phyloP scores from a whole-genome alignment of 73 alveolate genomes.

The Symbiodinium natans region DNA sequence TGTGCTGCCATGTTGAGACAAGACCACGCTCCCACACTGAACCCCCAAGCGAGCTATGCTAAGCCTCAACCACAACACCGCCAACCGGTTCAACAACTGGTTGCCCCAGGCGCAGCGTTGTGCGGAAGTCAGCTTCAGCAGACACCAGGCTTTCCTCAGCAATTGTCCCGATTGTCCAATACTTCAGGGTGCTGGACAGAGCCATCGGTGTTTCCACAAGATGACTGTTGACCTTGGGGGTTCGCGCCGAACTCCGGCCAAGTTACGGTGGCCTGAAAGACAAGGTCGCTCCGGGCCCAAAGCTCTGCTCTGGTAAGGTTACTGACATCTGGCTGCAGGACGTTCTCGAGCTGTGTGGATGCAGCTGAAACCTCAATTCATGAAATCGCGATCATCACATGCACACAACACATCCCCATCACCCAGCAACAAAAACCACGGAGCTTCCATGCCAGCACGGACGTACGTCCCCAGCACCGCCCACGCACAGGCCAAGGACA shows the following conservation, averaged over 20 bases:
- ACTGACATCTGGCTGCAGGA: background rate
- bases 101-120: background rate
- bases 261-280: background rate
- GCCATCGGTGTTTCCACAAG: no score
- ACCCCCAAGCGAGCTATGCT: no score
- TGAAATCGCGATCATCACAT: no score
- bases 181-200: no score
- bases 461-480: slow-evolving; percentile 71
- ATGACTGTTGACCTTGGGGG: no score
- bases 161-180: no score
- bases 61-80: no score
- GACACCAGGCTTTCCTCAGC: slow-evolving; percentile 41
- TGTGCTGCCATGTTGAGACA: no score
- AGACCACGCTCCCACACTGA: no score
- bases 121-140: slow-evolving; percentile 38
- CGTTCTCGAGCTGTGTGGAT: background rate
- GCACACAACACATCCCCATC: background rate
- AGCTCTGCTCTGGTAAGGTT: background rate
- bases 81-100: no score
- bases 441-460: slow-evolving; percentile 44
- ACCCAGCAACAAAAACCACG: background rate
- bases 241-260: background rate
- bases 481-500: slow-evolving; percentile 55
- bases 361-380: background rate
- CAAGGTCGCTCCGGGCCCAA: background rate